Percentiles rank a stretch among this genome's conserved stretches.
Conservation (phyloP, 192 early-diverging fungal species). For the Backusella westeae region DNA sequence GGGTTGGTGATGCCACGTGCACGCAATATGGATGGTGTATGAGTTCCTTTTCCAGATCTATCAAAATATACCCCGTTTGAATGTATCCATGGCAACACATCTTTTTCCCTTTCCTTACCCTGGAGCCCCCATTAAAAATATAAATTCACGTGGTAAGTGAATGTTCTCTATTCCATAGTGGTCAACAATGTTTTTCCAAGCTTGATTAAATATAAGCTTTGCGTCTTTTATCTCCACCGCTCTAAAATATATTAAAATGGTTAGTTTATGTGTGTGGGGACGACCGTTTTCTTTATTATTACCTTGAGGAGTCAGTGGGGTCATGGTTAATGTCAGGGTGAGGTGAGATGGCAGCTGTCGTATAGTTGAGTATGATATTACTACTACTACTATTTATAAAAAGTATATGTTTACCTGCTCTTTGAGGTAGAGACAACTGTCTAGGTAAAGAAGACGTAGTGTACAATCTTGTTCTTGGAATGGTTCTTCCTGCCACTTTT, state of each 20-base stretch:
- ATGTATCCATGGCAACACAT: too few relatives aligned
- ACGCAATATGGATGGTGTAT: conserved; percentile 52
- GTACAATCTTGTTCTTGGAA: neutral
- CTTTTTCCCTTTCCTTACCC: conserved; percentile 20
- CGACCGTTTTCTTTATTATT: neutral
- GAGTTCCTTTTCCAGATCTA: conserved; percentile 56
- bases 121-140: conserved; percentile 59
- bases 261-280: too few relatives aligned
- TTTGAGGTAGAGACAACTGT: neutral
- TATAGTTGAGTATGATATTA: neutral
- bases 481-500: neutral
- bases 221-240: conserved; percentile 52
- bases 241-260: neutral
- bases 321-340: neutral
- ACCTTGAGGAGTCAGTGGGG: neutral
- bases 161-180: conserved; percentile 49
- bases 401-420: neutral
- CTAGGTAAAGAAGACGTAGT: neutral
- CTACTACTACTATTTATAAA: neutral
- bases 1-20: conserved; percentile 59
- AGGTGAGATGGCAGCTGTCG: neutral
- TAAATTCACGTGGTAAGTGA: conserved; percentile 53
- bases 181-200: conserved; percentile 58
- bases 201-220: conserved; percentile 60
- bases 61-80: neutral